Evolutionary conservation across 768 basidiomycete species (phyloP).

Genomic region (Lactarius sanguifluus): DNA sequence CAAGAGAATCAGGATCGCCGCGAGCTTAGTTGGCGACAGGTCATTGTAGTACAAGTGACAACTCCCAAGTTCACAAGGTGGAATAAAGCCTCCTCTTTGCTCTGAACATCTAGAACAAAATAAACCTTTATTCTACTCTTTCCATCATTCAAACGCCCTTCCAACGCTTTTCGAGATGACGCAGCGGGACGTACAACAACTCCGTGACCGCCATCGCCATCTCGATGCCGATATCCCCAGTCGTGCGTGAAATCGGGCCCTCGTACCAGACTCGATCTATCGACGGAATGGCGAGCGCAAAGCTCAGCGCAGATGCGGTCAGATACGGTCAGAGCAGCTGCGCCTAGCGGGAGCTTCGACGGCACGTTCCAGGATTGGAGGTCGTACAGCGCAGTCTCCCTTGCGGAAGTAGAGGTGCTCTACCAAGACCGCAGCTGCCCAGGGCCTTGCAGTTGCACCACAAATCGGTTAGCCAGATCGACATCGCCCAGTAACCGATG

Average conservation of each 20-base stretch:
- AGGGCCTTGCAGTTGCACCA: constrained; percentile 36
- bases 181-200: constrained; percentile 54
- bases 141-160: constrained; percentile 6
- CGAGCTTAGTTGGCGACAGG: too few relatives aligned
- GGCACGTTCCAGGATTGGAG: constrained; percentile 54
- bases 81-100: not conserved
- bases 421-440: constrained; percentile 55
- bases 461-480: accelerated
- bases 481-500: constrained; percentile 44
- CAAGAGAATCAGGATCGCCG: too few relatives aligned
- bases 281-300: constrained; percentile 58
- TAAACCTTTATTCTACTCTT: not conserved
- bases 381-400: constrained; percentile 50
- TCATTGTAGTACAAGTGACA: too few relatives aligned
- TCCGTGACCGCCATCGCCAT: constrained; percentile 51
- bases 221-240: constrained; percentile 74
- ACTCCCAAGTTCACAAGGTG: too few relatives aligned
- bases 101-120: not conserved
- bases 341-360: constrained; percentile 55
- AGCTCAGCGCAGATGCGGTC: constrained; percentile 48
- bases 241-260: constrained; percentile 55
- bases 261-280: constrained; percentile 73
- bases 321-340: constrained; percentile 34
- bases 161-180: constrained; percentile 37
- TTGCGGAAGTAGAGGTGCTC: constrained; percentile 69